Conservation (phyloP, 2,329 filamentous ascomycete species). For the Davidsoniella virescens region DNA sequence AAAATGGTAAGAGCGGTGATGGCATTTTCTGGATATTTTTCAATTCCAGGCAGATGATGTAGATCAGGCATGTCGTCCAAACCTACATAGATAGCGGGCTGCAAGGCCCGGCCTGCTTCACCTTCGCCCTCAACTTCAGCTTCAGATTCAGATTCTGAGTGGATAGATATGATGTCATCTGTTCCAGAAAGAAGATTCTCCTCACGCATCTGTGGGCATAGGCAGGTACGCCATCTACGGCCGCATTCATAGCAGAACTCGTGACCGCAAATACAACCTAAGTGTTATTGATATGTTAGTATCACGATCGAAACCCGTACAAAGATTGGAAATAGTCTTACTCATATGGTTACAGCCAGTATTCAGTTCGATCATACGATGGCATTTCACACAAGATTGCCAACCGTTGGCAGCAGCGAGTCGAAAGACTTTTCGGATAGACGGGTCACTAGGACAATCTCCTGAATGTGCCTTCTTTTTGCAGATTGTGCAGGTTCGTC, state of each 20-base stretch:
- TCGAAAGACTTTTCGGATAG: conserved; percentile 23
- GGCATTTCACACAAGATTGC: conserved; percentile 34
- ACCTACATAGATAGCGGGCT: too few relatives aligned
- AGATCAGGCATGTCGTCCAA: too few relatives aligned
- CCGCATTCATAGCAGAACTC: conserved; percentile 37
- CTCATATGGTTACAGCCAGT: conserved; percentile 43
- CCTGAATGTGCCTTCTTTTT: conserved; percentile 28
- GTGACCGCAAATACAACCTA: conserved; percentile 28
- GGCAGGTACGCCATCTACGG: conserved; percentile 23
- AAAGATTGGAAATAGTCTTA: conserved; percentile 21
- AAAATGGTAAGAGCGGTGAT: too few relatives aligned
- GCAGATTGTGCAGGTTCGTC: conserved; percentile 33
- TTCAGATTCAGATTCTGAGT: too few relatives aligned
- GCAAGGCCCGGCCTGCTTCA: too few relatives aligned
- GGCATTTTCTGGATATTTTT: too few relatives aligned
- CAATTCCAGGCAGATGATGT: too few relatives aligned
- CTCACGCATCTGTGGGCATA: conserved; percentile 25
- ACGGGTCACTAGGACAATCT: conserved; percentile 31
- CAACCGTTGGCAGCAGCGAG: conserved; percentile 29
- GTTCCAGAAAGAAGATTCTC: conserved; percentile 8
- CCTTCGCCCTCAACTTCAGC: too few relatives aligned
- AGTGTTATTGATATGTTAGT: not conserved
- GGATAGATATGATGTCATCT: too few relatives aligned
- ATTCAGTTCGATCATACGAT: conserved; percentile 29
- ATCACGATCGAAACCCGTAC: not conserved